Evolutionary conservation across 2,329 filamentous ascomycete species (phyloP), one percentile per base, ranked within the genome.

Genomic region (Magnaporthales sp.): DNA sequence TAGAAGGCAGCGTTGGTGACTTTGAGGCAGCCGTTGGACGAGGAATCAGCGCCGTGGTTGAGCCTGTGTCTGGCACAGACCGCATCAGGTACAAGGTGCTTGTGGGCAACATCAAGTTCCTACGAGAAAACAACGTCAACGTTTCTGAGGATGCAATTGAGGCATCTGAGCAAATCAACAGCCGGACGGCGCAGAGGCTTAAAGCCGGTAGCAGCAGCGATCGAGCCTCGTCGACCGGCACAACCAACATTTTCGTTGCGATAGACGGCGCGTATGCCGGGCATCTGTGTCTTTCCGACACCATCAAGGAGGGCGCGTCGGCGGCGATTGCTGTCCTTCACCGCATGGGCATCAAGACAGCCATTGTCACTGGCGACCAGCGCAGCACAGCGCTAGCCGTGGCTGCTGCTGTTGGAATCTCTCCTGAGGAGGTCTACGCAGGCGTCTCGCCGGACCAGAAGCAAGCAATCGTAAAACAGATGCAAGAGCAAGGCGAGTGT

Each of bases 291-390:
- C 88, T 99, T 26, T 89, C 92, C 4, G 95, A 99, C 76, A 94
- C 90, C 1, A 89, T 99, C 77, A 99, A 99, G 77, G 87, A 91
- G 10, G 92, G 91, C 26, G 93, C 95, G 0, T 85, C 87, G 5
- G 92, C 92, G 10, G 86, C 92, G 9, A 89, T 99, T 68, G 81
- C 90, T 9, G 93, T 94, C 3, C 85, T 99, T 56, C 88, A 91
- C 75, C 87, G 86, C 68, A 92, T 98, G 86, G 90, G 91, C 26
- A 89, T 98, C 77, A 89, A 89, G 72, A 92, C 91, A 11, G 92
- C 93, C 63, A 93, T 99, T 71, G 92, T 99, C 10, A 99, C 95
- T 0, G 95, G 95, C 67, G 95, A 99, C 78, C 93, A 96, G 72
- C 86, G 86, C 54, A 87, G 90, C 31, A 94, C 95, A 0, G 95